Evolutionary conservation across 176 grass and related monocot species (phyloP).

Genomic region (Avena atlantica): DNA sequence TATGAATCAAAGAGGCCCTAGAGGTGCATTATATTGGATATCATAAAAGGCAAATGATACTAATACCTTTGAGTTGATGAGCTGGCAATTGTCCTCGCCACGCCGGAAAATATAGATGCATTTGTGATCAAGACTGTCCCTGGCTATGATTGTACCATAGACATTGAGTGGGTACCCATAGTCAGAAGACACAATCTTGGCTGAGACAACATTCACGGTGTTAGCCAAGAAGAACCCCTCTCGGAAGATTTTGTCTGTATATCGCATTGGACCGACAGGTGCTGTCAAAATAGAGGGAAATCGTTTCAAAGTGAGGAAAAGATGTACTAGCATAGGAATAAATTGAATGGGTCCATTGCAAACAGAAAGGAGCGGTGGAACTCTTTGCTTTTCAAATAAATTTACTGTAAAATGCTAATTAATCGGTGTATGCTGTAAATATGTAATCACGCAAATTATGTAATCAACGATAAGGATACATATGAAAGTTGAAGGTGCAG

Average conservation of each 20-base stretch:
- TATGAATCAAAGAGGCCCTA: neutral
- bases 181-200: neutral
- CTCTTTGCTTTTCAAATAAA: neutral
- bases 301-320: neutral
- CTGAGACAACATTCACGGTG: neutral
- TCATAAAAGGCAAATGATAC: neutral
- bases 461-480: neutral
- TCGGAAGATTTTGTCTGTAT: neutral
- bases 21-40: neutral
- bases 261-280: neutral
- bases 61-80: neutral
- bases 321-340: neutral
- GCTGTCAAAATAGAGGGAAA: neutral
- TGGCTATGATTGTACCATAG: neutral
- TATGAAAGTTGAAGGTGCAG: neutral
- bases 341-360: neutral
- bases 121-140: conserved; percentile 1
- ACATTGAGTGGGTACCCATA: neutral
- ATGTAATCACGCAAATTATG: neutral
- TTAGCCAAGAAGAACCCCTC: neutral
- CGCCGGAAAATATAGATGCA: neutral
- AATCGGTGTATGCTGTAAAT: neutral
- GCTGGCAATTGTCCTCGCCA: neutral
- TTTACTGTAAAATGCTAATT: neutral
- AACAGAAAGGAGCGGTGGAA: neutral